Evolutionary conservation across 495 filamentous ascomycete species (phyloP), one percentile per base, ranked within the genome.

Genomic region (Xylaria acuta): DNA sequence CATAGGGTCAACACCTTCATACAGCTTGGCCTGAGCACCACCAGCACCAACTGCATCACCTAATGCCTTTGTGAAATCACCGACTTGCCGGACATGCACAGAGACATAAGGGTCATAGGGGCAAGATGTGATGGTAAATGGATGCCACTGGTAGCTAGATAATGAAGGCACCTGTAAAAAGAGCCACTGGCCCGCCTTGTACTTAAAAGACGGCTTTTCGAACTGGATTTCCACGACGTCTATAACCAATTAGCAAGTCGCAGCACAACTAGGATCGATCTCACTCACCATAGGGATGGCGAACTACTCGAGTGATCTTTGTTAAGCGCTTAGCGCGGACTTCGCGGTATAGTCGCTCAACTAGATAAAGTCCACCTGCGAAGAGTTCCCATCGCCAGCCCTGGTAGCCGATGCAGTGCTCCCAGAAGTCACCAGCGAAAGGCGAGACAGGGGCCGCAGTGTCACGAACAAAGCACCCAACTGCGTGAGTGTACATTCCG

Each of bases 41-140:
- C 96, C 96, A 49, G 94, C 95, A 76, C 96, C 96, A 64, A 99
- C 90, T n/a, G 94, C 91, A 75, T 97, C 92, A 78, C 93, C 97
- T 18, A 99, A 88, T 1, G 89, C 88, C 69, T 90, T 90, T 18
- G 97, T 99, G 81, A 96, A 99, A 80, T 99, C 96, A 68, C 96
- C 96, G 12, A 98, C 94, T 86, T 98, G 96, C 60, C 95, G 92
- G 71, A 99, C 90, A 79, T 99, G 96, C 30, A 99, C 88, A 65
- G 93, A 96, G 77, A 98, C 88, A 81, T 99, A 97, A 3, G 92
- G 91, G 75, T 99, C 96, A 76, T 93, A 94, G 32, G 97, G 96
- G 82, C 97, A 98, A 64, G 97, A 98, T 14, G 96, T 99, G 84
- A 99, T 99, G 79, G 96, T 99, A 81, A 98, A 99, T 20, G 96